Conservation (phyloP, 179 eudicot species). For the Silene coronaria region DNA sequence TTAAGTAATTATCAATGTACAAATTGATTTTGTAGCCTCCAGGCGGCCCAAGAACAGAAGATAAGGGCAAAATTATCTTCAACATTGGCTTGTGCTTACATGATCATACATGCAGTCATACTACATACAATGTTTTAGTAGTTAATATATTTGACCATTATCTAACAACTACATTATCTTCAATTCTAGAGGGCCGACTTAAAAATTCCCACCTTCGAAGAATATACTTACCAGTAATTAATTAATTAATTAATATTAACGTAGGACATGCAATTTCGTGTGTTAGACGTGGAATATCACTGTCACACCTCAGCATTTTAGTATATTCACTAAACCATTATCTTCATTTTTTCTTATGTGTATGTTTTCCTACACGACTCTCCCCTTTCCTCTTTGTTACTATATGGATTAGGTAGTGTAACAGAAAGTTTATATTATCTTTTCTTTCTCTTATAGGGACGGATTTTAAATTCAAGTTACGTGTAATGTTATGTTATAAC, state of each 20-base stretch:
- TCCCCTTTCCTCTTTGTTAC: neutral
- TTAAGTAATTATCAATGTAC: too few relatives aligned
- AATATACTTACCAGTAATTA: too few relatives aligned
- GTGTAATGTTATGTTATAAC: too few relatives aligned
- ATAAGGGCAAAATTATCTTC: neutral
- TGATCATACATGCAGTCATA: too few relatives aligned
- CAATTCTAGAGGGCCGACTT: slow-evolving; percentile 28
- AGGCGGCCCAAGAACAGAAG: slow-evolving; percentile 25
- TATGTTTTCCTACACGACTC: slow-evolving; percentile 24
- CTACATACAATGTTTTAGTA: too few relatives aligned
- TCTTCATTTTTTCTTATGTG: neutral
- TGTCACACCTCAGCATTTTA: neutral
- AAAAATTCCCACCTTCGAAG: slow-evolving; percentile 1
- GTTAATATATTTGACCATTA: slow-evolving; percentile 17
- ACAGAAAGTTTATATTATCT: too few relatives aligned
- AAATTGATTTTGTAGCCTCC: slow-evolving; percentile 21
- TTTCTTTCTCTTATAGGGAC: too few relatives aligned
- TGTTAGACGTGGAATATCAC: slow-evolving; percentile 25
- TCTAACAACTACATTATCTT: slow-evolving; percentile 3
- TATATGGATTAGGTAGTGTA: neutral
- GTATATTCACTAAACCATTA: neutral
- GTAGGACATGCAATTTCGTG: slow-evolving; percentile 12
- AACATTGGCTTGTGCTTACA: slow-evolving; percentile 12
- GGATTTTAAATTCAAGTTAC: too few relatives aligned
- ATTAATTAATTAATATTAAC: neutral